Evolutionary conservation across 805 yeast species (phyloP).

Genomic region (Lachancea dasiensis): DNA sequence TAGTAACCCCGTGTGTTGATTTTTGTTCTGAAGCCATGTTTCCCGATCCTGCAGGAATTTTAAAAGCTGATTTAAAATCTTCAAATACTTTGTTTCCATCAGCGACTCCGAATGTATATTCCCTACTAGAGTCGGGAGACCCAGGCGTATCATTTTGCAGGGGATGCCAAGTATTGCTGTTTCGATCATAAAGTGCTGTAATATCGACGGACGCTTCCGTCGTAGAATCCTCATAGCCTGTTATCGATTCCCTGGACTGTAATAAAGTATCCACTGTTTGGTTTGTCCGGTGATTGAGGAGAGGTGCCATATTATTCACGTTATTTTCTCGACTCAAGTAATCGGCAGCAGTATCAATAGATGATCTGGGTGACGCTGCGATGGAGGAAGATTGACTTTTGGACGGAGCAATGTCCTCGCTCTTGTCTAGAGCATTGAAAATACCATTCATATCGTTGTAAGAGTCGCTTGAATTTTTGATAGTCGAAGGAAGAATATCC

Average conservation of each 20-base stretch:
- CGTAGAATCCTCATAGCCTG: slow-evolving; percentile 15
- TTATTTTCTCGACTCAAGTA: slow-evolving; percentile 7
- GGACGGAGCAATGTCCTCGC: slow-evolving; percentile 5
- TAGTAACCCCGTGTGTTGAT: not conserved
- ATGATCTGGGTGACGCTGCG: slow-evolving; percentile 20
- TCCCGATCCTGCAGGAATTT: slow-evolving; percentile 9
- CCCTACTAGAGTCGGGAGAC: slow-evolving; percentile 14
- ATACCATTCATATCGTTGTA: slow-evolving; percentile 26
- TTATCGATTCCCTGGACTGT: slow-evolving; percentile 29
- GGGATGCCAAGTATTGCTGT: slow-evolving; percentile 26
- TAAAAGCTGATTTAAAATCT: slow-evolving; percentile 19
- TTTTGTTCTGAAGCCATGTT: not conserved
- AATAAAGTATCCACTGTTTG: slow-evolving; percentile 20
- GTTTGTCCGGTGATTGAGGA: slow-evolving; percentile 19
- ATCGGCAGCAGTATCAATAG: slow-evolving; percentile 15
- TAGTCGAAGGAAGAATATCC: slow-evolving; percentile 27
- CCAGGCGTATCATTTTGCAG: slow-evolving; percentile 16
- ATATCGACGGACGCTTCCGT: slow-evolving; percentile 34
- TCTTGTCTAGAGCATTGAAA: slow-evolving; percentile 13
- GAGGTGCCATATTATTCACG: slow-evolving; percentile 25
- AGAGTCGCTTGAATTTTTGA: slow-evolving; percentile 21
- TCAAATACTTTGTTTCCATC: slow-evolving; percentile 19
- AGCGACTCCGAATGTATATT: slow-evolving; percentile 18
- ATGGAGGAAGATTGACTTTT: slow-evolving; percentile 12
- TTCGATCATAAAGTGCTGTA: slow-evolving; percentile 32